A percentile compares a stretch with the other conserved stretches of the same genome.
These are phyloP conservation scores for Leccinum longicurvipes DNA, from an alignment of 768 basidiomycete genomes.

Conservation along the genomic window DNA sequence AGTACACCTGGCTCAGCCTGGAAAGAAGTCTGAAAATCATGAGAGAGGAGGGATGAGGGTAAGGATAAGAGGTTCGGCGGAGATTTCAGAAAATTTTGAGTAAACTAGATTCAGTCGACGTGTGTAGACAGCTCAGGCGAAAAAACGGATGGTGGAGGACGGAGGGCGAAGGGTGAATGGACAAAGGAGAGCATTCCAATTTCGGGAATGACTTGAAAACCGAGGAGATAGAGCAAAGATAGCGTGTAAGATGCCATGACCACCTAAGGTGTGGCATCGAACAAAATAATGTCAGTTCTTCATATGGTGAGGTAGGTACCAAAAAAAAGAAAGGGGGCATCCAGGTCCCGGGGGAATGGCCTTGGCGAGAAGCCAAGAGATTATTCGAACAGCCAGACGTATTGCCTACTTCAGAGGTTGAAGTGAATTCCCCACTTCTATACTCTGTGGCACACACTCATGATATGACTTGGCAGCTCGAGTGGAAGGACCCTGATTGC, in stretches of 20 bases:
- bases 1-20: background rate
- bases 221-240: no score
- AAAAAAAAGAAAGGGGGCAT: slow-evolving; percentile 68
- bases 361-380: slow-evolving; percentile 92
- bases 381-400: slow-evolving; percentile 92
- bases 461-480: slow-evolving; percentile 51
- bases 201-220: no score
- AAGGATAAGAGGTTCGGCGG: background rate
- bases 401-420: slow-evolving; percentile 75
- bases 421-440: slow-evolving; percentile 47
- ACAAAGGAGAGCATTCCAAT: no score
- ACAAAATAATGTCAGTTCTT: no score
- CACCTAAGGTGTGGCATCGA: no score
- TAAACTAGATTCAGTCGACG: no score
- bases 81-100: no score
- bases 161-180: no score
- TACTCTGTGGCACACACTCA: background rate
- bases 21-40: background rate
- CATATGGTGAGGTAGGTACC: slow-evolving; percentile 37
- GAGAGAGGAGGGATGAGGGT: background rate
- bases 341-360: slow-evolving; percentile 90
- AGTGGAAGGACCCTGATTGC: slow-evolving; percentile 93
- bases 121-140: no score
- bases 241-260: no score
- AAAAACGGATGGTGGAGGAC: no score